A percentile compares a stretch with the other conserved stretches of the same genome.
Evolutionary conservation across 139 green algal genomes (phyloP).

Genomic region (Picocystis salinarum): DNA sequence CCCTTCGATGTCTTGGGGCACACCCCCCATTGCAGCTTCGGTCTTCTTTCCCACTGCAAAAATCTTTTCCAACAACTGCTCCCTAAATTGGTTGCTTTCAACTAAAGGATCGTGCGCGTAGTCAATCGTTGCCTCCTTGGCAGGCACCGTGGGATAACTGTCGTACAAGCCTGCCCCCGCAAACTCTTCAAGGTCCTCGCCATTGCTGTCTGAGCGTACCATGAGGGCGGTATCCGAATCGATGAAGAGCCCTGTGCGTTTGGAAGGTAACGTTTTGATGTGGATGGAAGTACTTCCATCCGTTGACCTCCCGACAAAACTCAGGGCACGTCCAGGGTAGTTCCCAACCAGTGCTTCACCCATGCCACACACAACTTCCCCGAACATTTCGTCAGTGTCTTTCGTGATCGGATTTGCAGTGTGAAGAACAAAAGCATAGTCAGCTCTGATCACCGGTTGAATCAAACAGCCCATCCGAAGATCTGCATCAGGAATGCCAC

Average conservation of each 20-base stretch:
- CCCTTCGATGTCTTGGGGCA: conserved; percentile 69
- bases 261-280: conserved; percentile 37
- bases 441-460: conserved; percentile 31
- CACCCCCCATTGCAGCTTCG: conserved; percentile 24
- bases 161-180: conserved; percentile 37
- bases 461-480: conserved; percentile 39
- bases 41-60: conserved; percentile 22
- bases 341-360: conserved; percentile 70
- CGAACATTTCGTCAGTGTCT: conserved; percentile 12
- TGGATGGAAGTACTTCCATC: conserved; percentile 3
- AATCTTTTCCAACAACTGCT: conserved; percentile 28
- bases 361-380: conserved; percentile 61
- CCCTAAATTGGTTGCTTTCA: conserved; percentile 30
- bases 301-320: conserved; percentile 19
- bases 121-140: conserved; percentile 15
- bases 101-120: conserved; percentile 44
- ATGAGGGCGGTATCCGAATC: conserved; percentile 40
- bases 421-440: conserved; percentile 88
- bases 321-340: conserved; percentile 44
- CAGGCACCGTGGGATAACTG: not conserved
- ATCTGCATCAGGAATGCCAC: conserved; percentile 40
- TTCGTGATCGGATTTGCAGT: conserved; percentile 55
- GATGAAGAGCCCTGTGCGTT: conserved; percentile 32
- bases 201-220: conserved; percentile 79
- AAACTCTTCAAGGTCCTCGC: conserved; percentile 70